Conservation (phyloP, 768 basidiomycete species). For the Termitomyces sp. region DNA sequence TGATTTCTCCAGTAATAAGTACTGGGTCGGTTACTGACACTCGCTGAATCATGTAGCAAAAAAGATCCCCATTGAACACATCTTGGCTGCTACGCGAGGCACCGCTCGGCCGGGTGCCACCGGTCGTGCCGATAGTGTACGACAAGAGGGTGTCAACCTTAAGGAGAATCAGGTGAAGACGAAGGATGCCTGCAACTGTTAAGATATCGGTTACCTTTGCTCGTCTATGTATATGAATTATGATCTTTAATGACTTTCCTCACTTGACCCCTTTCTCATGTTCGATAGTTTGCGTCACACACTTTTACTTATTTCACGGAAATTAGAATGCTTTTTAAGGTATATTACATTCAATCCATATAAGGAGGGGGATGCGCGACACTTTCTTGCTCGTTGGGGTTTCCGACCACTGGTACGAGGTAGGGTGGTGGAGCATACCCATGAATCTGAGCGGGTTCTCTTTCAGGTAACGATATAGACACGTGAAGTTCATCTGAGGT, state of each 20-base stretch:
- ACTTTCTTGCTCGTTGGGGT: conserved; percentile 43
- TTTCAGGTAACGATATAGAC: conserved; percentile 24
- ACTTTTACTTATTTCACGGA: conserved; percentile 1
- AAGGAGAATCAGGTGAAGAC: conserved; percentile 60
- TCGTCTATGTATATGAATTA: conserved; percentile 15
- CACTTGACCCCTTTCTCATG: conserved; percentile 2
- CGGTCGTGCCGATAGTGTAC: conserved; percentile 45
- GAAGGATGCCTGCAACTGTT: conserved; percentile 82
- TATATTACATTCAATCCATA: conserved; percentile 34
- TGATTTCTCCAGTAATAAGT: conserved; percentile 28
- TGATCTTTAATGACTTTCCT: conserved; percentile 23
- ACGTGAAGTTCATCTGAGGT: conserved; percentile 23
- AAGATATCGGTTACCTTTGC: conserved; percentile 20
- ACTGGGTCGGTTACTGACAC: not conserved
- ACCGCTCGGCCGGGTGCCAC: conserved; percentile 57
- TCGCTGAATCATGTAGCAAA: conserved; percentile 31
- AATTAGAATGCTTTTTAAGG: conserved; percentile 2
- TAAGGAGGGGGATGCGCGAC: conserved; percentile 59
- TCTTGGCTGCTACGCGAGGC: conserved; percentile 78
- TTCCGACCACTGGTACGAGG: conserved; percentile 41
- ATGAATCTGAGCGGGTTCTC: conserved; percentile 32
- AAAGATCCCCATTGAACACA: conserved; percentile 83
- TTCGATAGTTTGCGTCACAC: conserved; percentile 1
- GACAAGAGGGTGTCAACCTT: conserved; percentile 62
- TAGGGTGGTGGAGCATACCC: conserved; percentile 78